phyloP scores from a whole-genome alignment of 2,329 filamentous ascomycete genomes.

The Pyricularia pennisetigena region DNA sequence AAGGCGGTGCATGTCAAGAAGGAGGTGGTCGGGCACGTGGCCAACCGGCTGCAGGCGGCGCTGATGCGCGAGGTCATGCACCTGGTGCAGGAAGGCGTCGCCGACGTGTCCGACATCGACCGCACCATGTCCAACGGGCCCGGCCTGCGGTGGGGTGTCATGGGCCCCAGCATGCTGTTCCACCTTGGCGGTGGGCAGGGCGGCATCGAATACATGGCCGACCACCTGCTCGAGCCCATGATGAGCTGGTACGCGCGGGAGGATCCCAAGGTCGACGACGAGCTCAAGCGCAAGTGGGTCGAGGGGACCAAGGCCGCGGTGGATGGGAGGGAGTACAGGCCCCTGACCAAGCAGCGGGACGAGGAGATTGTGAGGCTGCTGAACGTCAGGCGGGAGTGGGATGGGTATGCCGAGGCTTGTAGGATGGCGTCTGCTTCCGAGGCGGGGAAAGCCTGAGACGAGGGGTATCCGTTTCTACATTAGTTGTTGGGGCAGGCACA shows the following conservation, averaged over 20 bases:
- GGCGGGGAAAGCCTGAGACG: neutral
- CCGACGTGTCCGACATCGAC: neutral
- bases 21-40: constrained; percentile 30
- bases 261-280: neutral
- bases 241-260: neutral
- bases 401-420: neutral
- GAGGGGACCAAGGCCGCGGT: neutral
- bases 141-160: neutral
- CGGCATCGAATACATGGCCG: neutral
- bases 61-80: constrained; percentile 24
- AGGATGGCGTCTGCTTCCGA: neutral
- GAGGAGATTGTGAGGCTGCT: neutral
- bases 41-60: constrained; percentile 32
- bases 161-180: neutral
- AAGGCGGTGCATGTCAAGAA: constrained; percentile 27
- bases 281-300: neutral
- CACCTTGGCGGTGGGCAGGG: neutral
- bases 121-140: neutral
- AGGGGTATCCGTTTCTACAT: neutral
- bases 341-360: neutral
- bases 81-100: constrained; percentile 18
- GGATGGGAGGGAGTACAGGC: neutral
- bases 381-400: neutral
- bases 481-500: neutral
- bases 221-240: constrained; percentile 1